Base-by-base conservation (phyloP, 192 early-diverging fungal genomes). In the Phlyctochytrium arcticum region DNA sequence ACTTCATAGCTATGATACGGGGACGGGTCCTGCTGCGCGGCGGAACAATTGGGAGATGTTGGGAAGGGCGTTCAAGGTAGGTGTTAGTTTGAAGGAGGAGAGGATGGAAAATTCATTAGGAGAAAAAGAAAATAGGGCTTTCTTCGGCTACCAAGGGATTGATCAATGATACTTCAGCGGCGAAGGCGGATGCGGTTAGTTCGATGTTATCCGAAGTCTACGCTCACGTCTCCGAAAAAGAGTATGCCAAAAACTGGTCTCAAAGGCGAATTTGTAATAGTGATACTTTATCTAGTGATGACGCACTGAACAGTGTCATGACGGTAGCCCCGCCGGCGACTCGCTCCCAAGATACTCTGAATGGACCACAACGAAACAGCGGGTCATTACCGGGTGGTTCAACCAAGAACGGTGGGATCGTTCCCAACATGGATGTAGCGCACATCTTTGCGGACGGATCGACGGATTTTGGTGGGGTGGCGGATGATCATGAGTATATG, bases 1-100 rank as follows among this genome's bases (percentile, higher is more conserved):
- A 36, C 71, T 80, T 72, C 79, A 80, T 65, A 37, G 37, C 19
- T 80, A 77, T 62, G 79, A 80, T 60, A 78, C 72, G 4, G 79
- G 79, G 0, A 76, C 66, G 29, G 76, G 70, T 3, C 46, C 62
- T 12, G 64, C 51, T 2, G 76, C 76, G 34, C 75, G 73, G 37
- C 76, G 73, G 37, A 73, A 70, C 55, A 80, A 80, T 48, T 80
- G 79, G 79, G 69, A 72, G 23, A 60, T 73, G 23, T 48, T 80
- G 44, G 71, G 68, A 44, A 32, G 72, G 19, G 50, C 47, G 6
- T 80, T 80, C 56, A 10, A 12, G 2, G 39, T 44, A 19, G 21
- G 39, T 44, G 21, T 19, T 2, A 44, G 39, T 2, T 44, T 44
- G 39, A 15, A 53, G 12, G 10, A 32, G 21, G 10, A 65, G 49